Evolutionary conservation across 1,284 basidiomycete species (phyloP).

Genomic region (Malassezia sp.): DNA sequence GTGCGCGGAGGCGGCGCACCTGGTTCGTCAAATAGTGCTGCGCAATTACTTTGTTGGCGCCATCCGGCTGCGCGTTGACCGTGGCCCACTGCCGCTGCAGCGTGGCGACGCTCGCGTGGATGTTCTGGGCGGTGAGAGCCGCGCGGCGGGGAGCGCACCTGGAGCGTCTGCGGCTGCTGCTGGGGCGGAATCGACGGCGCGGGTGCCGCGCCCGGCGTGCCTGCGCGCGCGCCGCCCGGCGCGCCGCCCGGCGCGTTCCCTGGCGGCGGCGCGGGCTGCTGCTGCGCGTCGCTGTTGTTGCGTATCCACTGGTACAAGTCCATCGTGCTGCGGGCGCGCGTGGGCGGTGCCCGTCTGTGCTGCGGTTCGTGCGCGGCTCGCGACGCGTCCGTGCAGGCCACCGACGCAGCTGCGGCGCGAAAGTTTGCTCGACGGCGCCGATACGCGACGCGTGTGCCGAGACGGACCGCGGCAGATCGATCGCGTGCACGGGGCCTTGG

Average conservation of each 20-base stretch:
- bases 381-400: too few species aligned
- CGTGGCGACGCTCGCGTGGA: constrained; percentile 23
- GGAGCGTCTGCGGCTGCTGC: constrained; percentile 9
- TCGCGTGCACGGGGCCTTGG: too few species aligned
- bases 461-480: too few species aligned
- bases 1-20: constrained; percentile 28
- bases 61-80: constrained; percentile 30
- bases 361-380: too few species aligned
- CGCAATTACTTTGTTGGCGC: constrained; percentile 28
- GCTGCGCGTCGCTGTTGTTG: background rate
- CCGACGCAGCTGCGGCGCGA: too few species aligned
- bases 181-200: too few species aligned
- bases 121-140: too few species aligned
- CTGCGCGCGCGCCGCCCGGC: background rate
- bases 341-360: too few species aligned
- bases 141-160: background rate
- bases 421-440: too few species aligned
- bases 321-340: too few species aligned
- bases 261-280: background rate
- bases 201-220: background rate
- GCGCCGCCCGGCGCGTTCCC: background rate
- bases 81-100: constrained; percentile 38
- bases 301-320: too few species aligned
- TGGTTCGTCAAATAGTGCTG: constrained; percentile 30
- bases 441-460: too few species aligned